phyloP scores from a whole-genome alignment of 345 rosid genomes.

The Excoecaria agallocha region DNA sequence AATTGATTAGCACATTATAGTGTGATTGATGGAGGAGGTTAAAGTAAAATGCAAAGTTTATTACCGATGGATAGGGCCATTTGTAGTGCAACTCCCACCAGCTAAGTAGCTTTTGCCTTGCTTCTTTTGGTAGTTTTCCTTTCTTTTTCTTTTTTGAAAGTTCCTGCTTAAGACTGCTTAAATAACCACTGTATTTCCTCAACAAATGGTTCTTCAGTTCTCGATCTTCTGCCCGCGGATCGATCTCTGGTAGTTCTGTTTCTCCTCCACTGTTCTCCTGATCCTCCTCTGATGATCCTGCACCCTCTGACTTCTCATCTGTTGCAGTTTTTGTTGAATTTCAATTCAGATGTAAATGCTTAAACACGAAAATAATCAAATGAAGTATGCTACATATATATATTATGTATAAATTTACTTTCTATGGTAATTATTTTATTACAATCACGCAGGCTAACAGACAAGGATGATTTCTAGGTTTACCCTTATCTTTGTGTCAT shows the following conservation, averaged over 20 bases:
- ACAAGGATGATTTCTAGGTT: no score
- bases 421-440: no score
- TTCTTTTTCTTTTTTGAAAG: constrained; percentile 98
- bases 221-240: constrained; percentile 90
- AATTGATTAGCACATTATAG: no score
- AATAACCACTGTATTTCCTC: constrained; percentile 91
- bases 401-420: no score
- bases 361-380: no score
- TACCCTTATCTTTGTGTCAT: no score
- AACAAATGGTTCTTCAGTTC: constrained; percentile 89
- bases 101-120: constrained; percentile 90
- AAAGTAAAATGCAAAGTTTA: no score
- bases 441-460: no score
- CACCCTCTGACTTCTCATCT: constrained; percentile 84
- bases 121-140: constrained; percentile 98
- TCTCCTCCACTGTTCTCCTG: constrained; percentile 81
- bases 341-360: no score
- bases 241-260: constrained; percentile 77
- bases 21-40: no score
- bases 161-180: constrained; percentile 92
- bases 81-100: constrained; percentile 99
- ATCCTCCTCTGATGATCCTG: constrained; percentile 82
- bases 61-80: constrained; percentile 99
- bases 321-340: constrained; percentile 4
- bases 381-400: no score